Evolutionary conservation across 148 eudicot genomes (phyloP), one percentile per base, ranked within the genome.

Genomic region (Vaccinium macrocarpon): DNA sequence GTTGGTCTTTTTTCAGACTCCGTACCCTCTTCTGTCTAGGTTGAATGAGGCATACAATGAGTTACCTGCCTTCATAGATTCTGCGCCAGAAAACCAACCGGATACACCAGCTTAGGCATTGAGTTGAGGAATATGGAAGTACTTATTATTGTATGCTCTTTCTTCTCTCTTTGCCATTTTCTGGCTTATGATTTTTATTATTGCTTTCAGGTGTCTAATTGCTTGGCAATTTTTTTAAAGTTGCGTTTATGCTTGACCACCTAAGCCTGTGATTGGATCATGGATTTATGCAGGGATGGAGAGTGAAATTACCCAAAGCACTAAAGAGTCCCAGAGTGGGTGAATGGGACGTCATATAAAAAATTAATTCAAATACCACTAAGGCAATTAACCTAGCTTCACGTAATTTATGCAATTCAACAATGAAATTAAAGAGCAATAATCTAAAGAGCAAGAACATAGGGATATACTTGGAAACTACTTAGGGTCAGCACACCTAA

Each of bases 41-140:
- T 55, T 96, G 59, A 73, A 88, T 80, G 92, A 93, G 50, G 93
- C 92, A 50, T 96, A 96, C 86, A 82, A 53, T 56, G 89, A 90
- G 78, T 72, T 88, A 15, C 94, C 95, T 32, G 95, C 93, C 68
- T 94, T 94, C 82, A 90, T 83, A 82, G 88, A 91, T 84, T 95
- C 98, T 53, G 82, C 82, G 86, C 97, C 99, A 32, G 92, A 84
- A 83, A 91, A 91, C 56, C 99, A 96, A 86, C 97, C 98, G 15
- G 97, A 94, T 87, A 85, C 48, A 50, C 82, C 42, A 25, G 83
- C 27, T 49, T 52, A 85, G 81, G 73, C 59, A 18, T 32, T 9
- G 23, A 12, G 23, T 23, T 79, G 72, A 55, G 55, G 27, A 62
- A 29, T 64, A 29, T 76, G 29, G 48, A 19, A 52, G 35, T 72